Conservation (phyloP, 208 protist species). For the Strigomonas oncopelti region DNA sequence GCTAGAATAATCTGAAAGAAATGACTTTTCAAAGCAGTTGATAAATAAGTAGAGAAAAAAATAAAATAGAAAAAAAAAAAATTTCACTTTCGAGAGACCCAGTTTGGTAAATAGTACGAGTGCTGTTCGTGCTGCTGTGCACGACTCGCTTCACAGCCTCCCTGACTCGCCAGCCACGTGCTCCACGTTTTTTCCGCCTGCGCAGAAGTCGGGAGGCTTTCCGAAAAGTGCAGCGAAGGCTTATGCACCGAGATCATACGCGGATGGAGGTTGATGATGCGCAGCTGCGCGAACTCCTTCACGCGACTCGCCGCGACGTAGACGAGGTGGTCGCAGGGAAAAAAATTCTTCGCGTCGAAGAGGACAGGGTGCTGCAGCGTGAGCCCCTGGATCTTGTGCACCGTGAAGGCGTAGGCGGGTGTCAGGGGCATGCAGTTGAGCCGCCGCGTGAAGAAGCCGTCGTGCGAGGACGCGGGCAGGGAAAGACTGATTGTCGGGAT, state of each 20-base stretch:
- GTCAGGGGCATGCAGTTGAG: constrained; percentile 68
- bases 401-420: constrained; percentile 87
- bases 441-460: constrained; percentile 37
- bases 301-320: constrained; percentile 88
- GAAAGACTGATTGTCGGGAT: constrained; percentile 68
- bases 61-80: constrained; percentile 16
- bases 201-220: constrained; percentile 24
- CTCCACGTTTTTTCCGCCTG: constrained; percentile 26
- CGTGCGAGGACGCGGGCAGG: constrained; percentile 15
- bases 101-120: background rate
- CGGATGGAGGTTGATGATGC: constrained; percentile 68
- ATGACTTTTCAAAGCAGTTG: constrained; percentile 12
- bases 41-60: constrained; percentile 19
- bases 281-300: constrained; percentile 58
- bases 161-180: background rate
- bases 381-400: constrained; percentile 88
- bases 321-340: constrained; percentile 82
- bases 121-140: too few relatives aligned
- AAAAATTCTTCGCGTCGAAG: constrained; percentile 72
- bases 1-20: constrained; percentile 6
- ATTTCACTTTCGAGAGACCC: background rate
- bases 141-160: background rate
- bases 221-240: constrained; percentile 56
- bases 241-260: constrained; percentile 68
- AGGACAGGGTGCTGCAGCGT: constrained; percentile 67